Evolutionary conservation across 2,329 filamentous ascomycete genomes (phyloP), one percentile per base, ranked within the genome.

Genomic region (Stagonosporopsis cucurbitacearum): DNA sequence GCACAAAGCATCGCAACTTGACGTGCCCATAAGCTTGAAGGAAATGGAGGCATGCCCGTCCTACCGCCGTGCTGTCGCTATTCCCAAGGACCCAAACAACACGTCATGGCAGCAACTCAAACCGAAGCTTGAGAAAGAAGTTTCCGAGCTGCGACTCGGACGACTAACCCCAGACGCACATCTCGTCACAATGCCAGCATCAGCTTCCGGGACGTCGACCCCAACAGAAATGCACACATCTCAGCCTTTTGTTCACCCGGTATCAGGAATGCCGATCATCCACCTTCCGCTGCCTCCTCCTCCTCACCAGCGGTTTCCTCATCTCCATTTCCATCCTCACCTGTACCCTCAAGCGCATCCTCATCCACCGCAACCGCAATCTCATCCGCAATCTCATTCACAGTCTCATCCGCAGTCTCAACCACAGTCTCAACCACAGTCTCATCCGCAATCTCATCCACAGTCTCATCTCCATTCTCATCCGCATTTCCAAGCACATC

Each of bases 31-130:
- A 44, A 62, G 50, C 25, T 30, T 62, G 36, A 62, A 63, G 13
- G 67, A 74, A 30, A 63, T 79, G 56, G 67, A 74, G 54, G 67
- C 65, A 22, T 79, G 78, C 53, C 66, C 72, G 1, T 74, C 75
- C 1, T 80, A 76, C 58, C 68, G 72, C 17, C 69, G 72, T 22
- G 70, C 75, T 19, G 63, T 79, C 30, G 70, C 72, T 17, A 77
- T 78, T 20, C 71, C 76, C 36, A 76, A 75, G 51, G 70, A 71
- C 11, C 72, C 73, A 13, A 74, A 71, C 54, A 72, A 66, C 55
- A 68, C 65, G 2, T 73, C 73, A 1, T 75, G 73, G 73, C 61
- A 70, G 28, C 68, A 71, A 37, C 64, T 75, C 44, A 72, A 67
- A 44, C 72, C 72, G 3, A 75, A 75, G 54, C 62, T 75, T 6